Base-by-base conservation (phyloP, 306 rosid genomes). In the Geum urbanum region DNA sequence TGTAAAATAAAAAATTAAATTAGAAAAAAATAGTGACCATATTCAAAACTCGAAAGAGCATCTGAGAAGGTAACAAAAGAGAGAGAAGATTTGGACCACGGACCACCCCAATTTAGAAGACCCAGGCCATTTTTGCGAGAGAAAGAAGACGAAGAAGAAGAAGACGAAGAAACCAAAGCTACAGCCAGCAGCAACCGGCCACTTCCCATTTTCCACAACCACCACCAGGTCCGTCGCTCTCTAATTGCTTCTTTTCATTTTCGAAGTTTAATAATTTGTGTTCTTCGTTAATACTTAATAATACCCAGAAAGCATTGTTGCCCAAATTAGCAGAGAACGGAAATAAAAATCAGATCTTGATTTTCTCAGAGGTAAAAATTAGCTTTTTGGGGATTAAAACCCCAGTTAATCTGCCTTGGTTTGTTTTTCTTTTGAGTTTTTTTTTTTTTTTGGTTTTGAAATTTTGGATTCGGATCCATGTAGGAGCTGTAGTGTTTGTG, bases 381-480 rank as follows among this genome's bases (percentile, higher is more conserved):
- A 32, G 11, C 35, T 14, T 3, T 8, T n/a, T n/a, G n/a, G 4
- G 5, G 24, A 39, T n/a, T n/a, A n/a, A n/a, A n/a, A n/a, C n/a
- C 77, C 69, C 77, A 77, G 58, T 27, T 44, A 68, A 27, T 22
- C 68, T 48, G 43, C 32, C 32, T 2, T 27, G 32, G 32, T 54
- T 50, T 62, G 69, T 61, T 66, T 55, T 56, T 76, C 75, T 64
- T 71, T 71, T 61, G 45, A 84, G 67, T n/a, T n/a, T 67, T 22
- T 54, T 3, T 45, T 45, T n/a, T n/a, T n/a, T n/a, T n/a, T 13
- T 35, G 22, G 6, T 58, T 72, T 49, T 56, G 72, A 55, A 67
- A 72, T 58, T 37, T n/a, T n/a, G 81, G 75, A 70, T 89, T 82
- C 69, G 79, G 94, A 90, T 90, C 94, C 82, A 74, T 66, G 19